phyloP scores from a whole-genome alignment of 305 asterid species.

The Nicotiana rustica region DNA sequence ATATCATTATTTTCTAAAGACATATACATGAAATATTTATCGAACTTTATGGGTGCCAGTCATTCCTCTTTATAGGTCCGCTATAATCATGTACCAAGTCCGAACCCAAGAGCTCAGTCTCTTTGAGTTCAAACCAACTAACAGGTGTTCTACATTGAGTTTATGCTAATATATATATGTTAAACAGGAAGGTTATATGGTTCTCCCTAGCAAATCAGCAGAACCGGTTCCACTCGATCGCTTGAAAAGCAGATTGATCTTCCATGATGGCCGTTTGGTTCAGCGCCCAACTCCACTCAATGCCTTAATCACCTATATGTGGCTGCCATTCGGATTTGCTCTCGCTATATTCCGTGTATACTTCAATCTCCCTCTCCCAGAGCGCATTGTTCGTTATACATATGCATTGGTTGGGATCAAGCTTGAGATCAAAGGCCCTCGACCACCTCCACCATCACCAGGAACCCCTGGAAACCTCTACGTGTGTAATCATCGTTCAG shows the following conservation, averaged over 20 bases:
- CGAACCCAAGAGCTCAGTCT: too few species aligned
- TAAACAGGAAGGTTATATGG: constrained; percentile 95
- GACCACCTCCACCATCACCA: constrained; percentile 65
- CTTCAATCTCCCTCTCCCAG: constrained; percentile 96
- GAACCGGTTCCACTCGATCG: constrained; percentile 70
- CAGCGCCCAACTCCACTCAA: constrained; percentile 83
- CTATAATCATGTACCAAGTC: too few species aligned
- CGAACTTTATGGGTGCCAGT: too few species aligned
- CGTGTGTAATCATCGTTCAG: constrained; percentile 94
- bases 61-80: too few species aligned
- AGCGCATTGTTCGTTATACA: constrained; percentile 87
- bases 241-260: constrained; percentile 74
- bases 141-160: background rate
- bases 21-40: too few species aligned
- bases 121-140: background rate
- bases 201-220: constrained; percentile 69
- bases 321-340: constrained; percentile 92
- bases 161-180: background rate
- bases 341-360: constrained; percentile 85
- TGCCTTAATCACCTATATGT: constrained; percentile 80
- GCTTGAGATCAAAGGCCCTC: constrained; percentile 81
- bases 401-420: constrained; percentile 89
- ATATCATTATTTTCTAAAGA: too few species aligned
- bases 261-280: constrained; percentile 95
- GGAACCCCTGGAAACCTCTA: constrained; percentile 90